Evolutionary conservation across 306 rosid species (phyloP), one percentile per base, ranked within the genome.

Genomic region (Fagus sylvatica): DNA sequence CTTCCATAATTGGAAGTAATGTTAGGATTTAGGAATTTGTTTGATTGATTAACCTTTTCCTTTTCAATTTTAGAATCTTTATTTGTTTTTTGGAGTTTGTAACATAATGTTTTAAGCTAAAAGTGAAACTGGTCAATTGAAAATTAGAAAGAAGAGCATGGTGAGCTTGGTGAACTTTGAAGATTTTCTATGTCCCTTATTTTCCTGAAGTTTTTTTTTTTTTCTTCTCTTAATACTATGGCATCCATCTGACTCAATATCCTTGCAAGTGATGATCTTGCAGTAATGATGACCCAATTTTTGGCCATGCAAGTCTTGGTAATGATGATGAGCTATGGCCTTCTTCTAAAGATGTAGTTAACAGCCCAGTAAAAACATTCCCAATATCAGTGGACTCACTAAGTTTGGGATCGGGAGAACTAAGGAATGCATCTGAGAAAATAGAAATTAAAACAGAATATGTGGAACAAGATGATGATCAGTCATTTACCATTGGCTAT

Each of bases 281-380:
- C 94, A 96, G 98, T 89, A 86, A 90, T 71, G 89, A 90, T 78
- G 99, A 90, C 84, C 81, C 90, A 70, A 66, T 93, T 55, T 96
- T 88, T 89, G 89, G 94, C 75, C 77, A 84, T 53, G 85, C 28
- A 82, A 88, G 76, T 85, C 85, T 91, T 75, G 91, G 85, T 80
- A 87, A 86, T 77, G 72, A 84, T 84, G 88, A 86, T 46, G 93
- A 84, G 86, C 87, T 85, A 30, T 93, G 98, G 98, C 82, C 94
- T 68, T 87, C 97, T 43, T 80, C 87, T 51, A 87, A 85, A 84
- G 91, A 88, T 79, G 85, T 65, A 59, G 80, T 80, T 57, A 82
- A 83, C 53, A 77, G 81, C 81, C 83, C 75, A 16, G 82, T 56
- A 74, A 88, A 88, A 85, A 69, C 79, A 5, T 78, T 83, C 53